Base-by-base conservation (phyloP, 176 grass and related monocot genomes). In the Lolium rigidum region DNA sequence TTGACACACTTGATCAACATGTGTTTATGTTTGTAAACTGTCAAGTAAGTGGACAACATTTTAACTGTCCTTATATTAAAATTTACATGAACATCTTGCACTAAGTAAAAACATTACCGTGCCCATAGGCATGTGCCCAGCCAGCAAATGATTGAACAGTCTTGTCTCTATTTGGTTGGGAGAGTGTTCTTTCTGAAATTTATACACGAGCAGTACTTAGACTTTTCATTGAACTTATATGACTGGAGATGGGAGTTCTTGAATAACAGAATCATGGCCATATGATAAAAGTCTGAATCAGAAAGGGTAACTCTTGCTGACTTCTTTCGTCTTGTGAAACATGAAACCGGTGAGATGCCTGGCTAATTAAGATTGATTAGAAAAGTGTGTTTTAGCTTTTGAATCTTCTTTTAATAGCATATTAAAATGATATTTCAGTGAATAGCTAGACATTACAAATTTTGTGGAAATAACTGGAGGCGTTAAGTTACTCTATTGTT, bases 221-320 rank as follows among this genome's bases (percentile, higher is more conserved):
- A 11, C 83, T 64, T 63, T 79, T 35, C 14, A 22, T 86, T 31
- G 86, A 51, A 31, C 26, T 15, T 85, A 28, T 76, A 8, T 51
- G 80, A 1, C 16, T 16, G 39, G 69, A 70, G 14, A 39, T n/a
- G 62, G 44, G 69, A 41, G n/a, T 13, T 66, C 68, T 64, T 87
- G 68, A 35, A 13, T 18, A 38, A 48, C 1, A n/a, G 67, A 59
- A 59, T 24, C 22, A 80, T 72, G 28, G 37, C 0, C 13, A 54
- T 18, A 76, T 76, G 15, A 48, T 41, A 4, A 24, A n/a, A 55
- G 10, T 41, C 9, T 26, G 82, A 60, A 28, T 11, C 14, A 58
- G 68, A 7, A 46, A 76, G 0, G 6, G 0, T 56, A 7, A 73
- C 9, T 61, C 4, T 24, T 8, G 28, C 4, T 5, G 38, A 81